phyloP scores from a whole-genome alignment of 495 filamentous ascomycete genomes.

The Parathielavia appendiculata region DNA sequence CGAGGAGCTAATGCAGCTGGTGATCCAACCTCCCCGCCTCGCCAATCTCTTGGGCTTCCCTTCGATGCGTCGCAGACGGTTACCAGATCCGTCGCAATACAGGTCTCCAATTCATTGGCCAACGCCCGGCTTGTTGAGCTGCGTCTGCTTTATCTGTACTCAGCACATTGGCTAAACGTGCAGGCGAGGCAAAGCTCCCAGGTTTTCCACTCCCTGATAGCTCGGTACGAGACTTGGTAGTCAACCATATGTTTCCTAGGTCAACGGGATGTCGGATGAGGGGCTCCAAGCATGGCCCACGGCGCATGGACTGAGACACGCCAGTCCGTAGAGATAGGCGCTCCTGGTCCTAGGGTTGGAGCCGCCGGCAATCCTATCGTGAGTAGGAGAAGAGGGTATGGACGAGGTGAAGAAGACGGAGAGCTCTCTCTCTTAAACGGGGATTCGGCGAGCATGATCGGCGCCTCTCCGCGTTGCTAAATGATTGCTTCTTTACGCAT shows the following conservation, averaged over 20 bases:
- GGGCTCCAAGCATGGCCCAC: slow-evolving; percentile 1
- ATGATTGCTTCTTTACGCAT: no score
- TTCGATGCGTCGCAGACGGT: neutral
- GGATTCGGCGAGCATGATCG: no score
- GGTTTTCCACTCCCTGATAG: neutral
- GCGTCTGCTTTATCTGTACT: slow-evolving; percentile 11
- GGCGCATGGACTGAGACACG: neutral
- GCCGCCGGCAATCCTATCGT: no score
- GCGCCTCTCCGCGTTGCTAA: no score
- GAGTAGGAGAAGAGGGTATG: no score
- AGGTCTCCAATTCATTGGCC: neutral
- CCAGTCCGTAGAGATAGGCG: neutral
- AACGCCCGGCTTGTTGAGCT: neutral
- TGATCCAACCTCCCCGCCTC: slow-evolving; percentile 8
- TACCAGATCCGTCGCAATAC: slow-evolving; percentile 6
- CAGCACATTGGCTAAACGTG: slow-evolving; percentile 16
- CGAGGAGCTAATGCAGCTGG: neutral
- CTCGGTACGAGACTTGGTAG: neutral
- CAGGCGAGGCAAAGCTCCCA: neutral
- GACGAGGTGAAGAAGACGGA: no score
- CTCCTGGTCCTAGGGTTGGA: no score
- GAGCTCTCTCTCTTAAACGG: no score
- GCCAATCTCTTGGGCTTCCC: slow-evolving; percentile 5
- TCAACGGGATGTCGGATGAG: neutral
- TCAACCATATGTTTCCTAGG: slow-evolving; percentile 2